Evolutionary conservation across 768 basidiomycete genomes (phyloP).

Genomic region (Steccherinum ochraceum): DNA sequence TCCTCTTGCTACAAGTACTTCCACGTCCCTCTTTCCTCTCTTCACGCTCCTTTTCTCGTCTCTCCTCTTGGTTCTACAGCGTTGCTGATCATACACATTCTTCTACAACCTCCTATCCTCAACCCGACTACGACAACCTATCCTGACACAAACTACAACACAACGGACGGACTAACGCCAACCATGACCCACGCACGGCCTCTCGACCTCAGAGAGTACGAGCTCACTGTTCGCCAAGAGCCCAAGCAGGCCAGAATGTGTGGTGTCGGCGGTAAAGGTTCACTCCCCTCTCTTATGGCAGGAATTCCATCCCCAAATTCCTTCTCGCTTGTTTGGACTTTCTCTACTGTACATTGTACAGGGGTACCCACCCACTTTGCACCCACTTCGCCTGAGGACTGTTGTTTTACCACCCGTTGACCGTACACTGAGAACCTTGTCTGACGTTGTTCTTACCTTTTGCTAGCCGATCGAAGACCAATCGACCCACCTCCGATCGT

Average conservation of each 20-base stretch:
- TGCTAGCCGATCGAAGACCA: constrained; percentile 88
- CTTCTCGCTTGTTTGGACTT: neutral
- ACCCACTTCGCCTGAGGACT: neutral
- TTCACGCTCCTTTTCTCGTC: neutral
- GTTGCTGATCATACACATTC: neutral
- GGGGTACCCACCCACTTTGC: too few relatives aligned
- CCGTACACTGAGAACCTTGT: neutral
- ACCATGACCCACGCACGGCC: constrained; percentile 12
- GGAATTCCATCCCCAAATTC: neutral
- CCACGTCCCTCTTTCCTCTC: neutral
- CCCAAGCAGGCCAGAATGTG: constrained; percentile 92
- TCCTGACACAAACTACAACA: neutral
- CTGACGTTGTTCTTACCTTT: neutral
- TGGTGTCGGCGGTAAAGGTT: constrained; percentile 77
- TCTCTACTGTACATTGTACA: constrained; percentile 3
- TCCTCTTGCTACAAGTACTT: neutral
- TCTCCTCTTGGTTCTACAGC: neutral
- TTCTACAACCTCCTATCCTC: neutral
- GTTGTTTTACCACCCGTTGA: neutral
- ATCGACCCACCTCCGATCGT: constrained; percentile 97
- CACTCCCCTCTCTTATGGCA: constrained; percentile 12
- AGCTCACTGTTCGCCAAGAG: constrained; percentile 82
- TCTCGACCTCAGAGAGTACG: constrained; percentile 60
- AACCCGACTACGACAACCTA: neutral
- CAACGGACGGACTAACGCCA: neutral